Evolutionary conservation across 2,329 filamentous ascomycete species (phyloP).

Genomic region (Diaporthe sp.): DNA sequence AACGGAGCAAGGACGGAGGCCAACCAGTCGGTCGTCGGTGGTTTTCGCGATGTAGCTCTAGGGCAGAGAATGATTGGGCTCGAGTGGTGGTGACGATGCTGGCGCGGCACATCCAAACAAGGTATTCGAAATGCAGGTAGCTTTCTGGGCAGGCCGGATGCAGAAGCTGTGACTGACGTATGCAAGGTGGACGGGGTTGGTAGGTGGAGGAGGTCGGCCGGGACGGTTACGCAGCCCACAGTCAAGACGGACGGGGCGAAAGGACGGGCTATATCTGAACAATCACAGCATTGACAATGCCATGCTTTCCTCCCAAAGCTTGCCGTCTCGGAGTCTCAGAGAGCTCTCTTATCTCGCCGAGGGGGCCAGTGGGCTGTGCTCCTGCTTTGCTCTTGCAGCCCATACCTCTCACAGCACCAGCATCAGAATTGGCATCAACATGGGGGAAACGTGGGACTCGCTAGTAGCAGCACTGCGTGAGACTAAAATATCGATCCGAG

Average conservation of each 20-base stretch:
- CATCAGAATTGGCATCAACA: conserved; percentile 14
- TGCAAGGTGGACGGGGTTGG: conserved; percentile 9
- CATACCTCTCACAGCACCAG: conserved; percentile 8
- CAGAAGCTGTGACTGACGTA: conserved; percentile 19
- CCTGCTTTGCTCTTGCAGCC: not conserved
- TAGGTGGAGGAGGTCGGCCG: not conserved
- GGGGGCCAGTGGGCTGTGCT: not conserved
- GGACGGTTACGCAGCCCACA: too few relatives aligned
- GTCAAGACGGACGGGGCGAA: not conserved
- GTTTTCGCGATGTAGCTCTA: conserved; percentile 5
- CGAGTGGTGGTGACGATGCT: conserved; percentile 13
- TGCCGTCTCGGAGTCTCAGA: not conserved
- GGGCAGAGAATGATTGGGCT: conserved; percentile 19
- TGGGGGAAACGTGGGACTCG: conserved; percentile 22
- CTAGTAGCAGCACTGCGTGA: conserved; percentile 24
- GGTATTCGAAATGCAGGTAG: not conserved
- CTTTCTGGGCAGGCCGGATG: not conserved
- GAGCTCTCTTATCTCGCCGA: not conserved
- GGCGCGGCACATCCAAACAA: not conserved
- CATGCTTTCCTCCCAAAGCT: conserved; percentile 3
- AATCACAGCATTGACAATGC: not conserved
- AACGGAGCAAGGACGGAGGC: not conserved
- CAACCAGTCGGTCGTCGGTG: not conserved
- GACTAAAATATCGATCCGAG: conserved; percentile 12
- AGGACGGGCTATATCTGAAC: not conserved